phyloP scores from a whole-genome alignment of 176 grass and related monocot genomes.

The Secale cereale region DNA sequence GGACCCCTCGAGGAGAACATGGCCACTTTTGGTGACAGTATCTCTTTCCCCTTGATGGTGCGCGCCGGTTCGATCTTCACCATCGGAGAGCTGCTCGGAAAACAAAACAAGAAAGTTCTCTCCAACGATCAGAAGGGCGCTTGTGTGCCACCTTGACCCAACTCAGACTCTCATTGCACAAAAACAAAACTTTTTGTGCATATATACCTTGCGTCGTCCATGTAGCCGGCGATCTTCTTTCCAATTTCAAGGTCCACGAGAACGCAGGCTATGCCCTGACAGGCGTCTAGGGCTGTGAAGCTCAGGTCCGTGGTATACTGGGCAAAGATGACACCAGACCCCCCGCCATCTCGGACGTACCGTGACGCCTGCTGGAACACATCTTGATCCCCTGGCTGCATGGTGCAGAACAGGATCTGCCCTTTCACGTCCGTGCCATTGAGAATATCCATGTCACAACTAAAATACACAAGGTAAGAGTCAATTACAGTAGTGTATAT shows the following conservation, averaged over 20 bases:
- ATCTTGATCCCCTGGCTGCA: no score
- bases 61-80: constrained; percentile 17
- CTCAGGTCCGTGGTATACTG: neutral
- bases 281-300: neutral
- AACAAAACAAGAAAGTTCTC: neutral
- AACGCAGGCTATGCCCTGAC: constrained; percentile 2
- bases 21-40: neutral
- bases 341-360: neutral
- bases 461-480: no score
- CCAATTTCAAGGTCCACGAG: constrained; percentile 20
- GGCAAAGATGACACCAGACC: constrained; percentile 1
- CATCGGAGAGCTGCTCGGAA: neutral
- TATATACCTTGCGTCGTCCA: neutral
- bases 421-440: no score
- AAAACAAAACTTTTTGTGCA: no score
- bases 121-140: no score
- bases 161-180: no score
- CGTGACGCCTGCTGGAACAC: no score
- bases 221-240: neutral
- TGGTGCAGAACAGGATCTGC: no score
- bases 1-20: constrained; percentile 22
- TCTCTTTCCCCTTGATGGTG: neutral
- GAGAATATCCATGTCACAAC: no score
- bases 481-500: no score
- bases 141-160: no score